phyloP scores from a whole-genome alignment of 805 yeast genomes.

The Metschnikowia henanensis region DNA sequence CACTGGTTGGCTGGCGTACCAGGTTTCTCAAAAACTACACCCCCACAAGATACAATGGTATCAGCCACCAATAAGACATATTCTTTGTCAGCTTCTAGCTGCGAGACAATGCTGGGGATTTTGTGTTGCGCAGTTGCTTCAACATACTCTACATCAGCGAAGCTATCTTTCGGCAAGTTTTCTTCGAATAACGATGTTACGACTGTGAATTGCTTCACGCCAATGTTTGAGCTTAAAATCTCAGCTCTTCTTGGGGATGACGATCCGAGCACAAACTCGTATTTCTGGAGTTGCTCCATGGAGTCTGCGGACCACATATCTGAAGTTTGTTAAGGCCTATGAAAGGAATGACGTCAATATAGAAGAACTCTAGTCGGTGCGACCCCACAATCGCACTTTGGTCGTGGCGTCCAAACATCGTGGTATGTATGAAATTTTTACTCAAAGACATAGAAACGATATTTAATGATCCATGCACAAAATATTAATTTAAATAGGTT shows the following conservation, averaged over 20 bases:
- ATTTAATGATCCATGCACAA: too few species aligned
- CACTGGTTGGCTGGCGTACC: constrained; percentile 26
- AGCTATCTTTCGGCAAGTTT: constrained; percentile 56
- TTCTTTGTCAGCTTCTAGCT: constrained; percentile 24
- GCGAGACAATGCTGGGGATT: constrained; percentile 57
- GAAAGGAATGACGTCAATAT: too few species aligned
- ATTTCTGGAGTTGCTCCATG: neutral
- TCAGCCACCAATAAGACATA: constrained; percentile 64
- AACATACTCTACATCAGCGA: constrained; percentile 58
- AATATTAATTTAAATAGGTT: too few species aligned
- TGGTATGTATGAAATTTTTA: too few species aligned
- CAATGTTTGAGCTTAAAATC: constrained; percentile 58
- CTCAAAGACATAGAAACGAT: too few species aligned
- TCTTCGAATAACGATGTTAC: constrained; percentile 75
- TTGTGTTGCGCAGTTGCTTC: constrained; percentile 67
- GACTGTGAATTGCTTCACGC: constrained; percentile 41
- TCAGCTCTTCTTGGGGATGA: constrained; percentile 80
- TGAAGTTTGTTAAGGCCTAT: neutral
- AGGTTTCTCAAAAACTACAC: constrained; percentile 79
- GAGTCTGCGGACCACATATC: constrained; percentile 13
- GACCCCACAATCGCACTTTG: too few species aligned
- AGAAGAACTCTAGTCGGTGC: too few species aligned
- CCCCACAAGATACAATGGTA: constrained; percentile 65
- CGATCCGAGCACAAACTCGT: constrained; percentile 67
- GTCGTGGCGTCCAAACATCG: too few species aligned